Conservation (phyloP, 75 land plant genomes). For the Gnetum montanum region DNA sequence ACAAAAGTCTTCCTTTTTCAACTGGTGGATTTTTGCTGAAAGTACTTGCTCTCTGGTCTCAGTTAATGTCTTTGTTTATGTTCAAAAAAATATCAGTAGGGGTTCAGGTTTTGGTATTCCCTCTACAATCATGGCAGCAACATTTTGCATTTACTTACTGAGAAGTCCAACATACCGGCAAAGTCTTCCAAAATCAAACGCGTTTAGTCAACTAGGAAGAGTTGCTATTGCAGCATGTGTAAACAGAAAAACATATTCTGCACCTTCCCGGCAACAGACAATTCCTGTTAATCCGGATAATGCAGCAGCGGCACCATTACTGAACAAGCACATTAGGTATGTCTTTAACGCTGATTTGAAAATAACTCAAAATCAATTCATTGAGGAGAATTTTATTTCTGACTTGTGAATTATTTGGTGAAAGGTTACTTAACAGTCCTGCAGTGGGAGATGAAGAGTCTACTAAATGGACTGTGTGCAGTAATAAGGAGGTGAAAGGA, state of each 20-base stretch:
- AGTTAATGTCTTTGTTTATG: conserved; percentile 12
- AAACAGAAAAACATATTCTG: conserved; percentile 8
- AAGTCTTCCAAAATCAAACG: conserved; percentile 11
- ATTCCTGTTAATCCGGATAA: no score
- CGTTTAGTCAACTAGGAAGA: conserved; percentile 21
- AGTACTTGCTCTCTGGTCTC: not conserved
- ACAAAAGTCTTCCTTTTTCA: conserved; percentile 46
- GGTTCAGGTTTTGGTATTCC: conserved; percentile 22
- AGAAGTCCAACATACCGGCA: conserved; percentile 6
- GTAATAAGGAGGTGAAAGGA: conserved; percentile 27
- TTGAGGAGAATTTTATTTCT: no score
- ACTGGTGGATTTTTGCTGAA: conserved; percentile 29
- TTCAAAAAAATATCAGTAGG: conserved; percentile 23
- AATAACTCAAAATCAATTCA: no score
- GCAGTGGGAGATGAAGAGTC: no score
- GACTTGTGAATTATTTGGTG: no score
- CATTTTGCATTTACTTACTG: conserved; percentile 3
- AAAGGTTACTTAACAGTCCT: no score
- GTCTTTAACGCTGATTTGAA: no score
- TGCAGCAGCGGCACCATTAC: no score
- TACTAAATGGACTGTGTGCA: no score
- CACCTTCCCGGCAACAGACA: conserved; percentile 6
- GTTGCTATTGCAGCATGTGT: conserved; percentile 18
- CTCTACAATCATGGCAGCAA: conserved; percentile 12
- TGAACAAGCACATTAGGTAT: no score